Evolutionary conservation across 768 basidiomycete genomes (phyloP).

Genomic region (Lenzites betulinus): DNA sequence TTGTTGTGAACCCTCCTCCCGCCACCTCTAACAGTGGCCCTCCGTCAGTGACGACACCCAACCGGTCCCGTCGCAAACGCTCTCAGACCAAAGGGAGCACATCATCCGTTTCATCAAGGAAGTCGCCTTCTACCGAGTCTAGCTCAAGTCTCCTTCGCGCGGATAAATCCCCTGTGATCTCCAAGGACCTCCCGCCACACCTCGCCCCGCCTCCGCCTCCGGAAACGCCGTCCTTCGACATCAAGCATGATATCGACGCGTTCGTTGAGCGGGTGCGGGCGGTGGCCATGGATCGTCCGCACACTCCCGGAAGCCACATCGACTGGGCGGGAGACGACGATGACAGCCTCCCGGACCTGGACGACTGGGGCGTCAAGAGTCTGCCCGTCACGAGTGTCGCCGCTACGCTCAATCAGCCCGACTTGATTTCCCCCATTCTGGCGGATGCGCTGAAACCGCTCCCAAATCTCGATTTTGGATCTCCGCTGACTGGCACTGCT

Average conservation of each 20-base stretch:
- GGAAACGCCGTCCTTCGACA: conserved; percentile 42
- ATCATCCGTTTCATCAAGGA: conserved; percentile 23
- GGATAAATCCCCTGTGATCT: conserved; percentile 32
- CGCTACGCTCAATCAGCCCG: background rate
- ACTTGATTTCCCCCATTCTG: conserved; percentile 64
- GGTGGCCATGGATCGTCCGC: conserved; percentile 69
- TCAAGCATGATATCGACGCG: conserved; percentile 70
- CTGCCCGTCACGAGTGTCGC: conserved; percentile 1
- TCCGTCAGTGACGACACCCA: conserved; percentile 34
- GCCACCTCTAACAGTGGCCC: conserved; percentile 38
- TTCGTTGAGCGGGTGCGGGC: conserved; percentile 77
- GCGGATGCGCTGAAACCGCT: conserved; percentile 63
- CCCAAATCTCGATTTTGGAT: conserved; percentile 43
- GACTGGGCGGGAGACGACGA: conserved; percentile 92
- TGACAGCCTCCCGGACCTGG: conserved; percentile 74
- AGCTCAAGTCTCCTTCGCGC: conserved; percentile 12
- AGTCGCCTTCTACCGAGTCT: conserved; percentile 22
- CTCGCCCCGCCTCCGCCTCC: conserved; percentile 38
- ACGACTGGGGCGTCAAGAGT: conserved; percentile 77
- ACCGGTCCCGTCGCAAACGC: conserved; percentile 46
- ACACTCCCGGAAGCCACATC: conserved; percentile 77
- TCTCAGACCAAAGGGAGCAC: conserved; percentile 42
- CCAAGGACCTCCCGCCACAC: conserved; percentile 65
- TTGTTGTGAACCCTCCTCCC: conserved; percentile 20
- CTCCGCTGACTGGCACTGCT: conserved; percentile 1